Conservation (phyloP, 768 basidiomycete genomes). For the Guyanaporus albipodus region DNA sequence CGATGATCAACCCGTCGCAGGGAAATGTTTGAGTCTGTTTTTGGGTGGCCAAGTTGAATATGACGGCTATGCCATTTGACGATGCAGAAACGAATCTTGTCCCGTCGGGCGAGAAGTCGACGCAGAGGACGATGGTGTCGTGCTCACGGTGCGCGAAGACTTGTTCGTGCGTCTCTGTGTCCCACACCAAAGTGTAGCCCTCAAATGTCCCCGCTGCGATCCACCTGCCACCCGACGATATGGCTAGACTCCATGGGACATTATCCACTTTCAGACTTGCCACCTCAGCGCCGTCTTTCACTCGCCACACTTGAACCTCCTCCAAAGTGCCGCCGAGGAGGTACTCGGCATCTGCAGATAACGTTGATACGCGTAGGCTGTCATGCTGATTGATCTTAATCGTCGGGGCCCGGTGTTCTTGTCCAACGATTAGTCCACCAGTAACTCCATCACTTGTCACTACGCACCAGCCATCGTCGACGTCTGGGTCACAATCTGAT, state of each 20-base stretch:
- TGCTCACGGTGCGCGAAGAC: background rate
- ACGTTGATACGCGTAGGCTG: background rate
- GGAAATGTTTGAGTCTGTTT: background rate
- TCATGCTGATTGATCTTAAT: background rate
- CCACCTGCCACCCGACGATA: background rate
- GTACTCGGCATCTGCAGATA: background rate
- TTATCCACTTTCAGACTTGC: background rate
- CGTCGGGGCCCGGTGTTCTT: background rate
- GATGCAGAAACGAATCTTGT: background rate
- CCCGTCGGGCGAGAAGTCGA: background rate
- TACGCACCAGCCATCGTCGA: background rate
- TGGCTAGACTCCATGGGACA: background rate
- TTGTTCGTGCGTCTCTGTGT: background rate
- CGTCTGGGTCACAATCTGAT: background rate
- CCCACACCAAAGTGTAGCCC: background rate
- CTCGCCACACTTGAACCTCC: background rate
- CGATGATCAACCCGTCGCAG: background rate
- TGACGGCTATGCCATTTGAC: background rate
- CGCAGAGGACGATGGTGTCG: background rate
- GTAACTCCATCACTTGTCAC: background rate
- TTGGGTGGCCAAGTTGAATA: background rate
- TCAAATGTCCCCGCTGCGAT: background rate
- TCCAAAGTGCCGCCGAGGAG: background rate
- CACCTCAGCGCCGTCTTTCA: background rate
- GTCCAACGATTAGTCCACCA: background rate